Conservation (phyloP, 1,139 yeast genomes). For the Lodderomyces beijingensis region DNA sequence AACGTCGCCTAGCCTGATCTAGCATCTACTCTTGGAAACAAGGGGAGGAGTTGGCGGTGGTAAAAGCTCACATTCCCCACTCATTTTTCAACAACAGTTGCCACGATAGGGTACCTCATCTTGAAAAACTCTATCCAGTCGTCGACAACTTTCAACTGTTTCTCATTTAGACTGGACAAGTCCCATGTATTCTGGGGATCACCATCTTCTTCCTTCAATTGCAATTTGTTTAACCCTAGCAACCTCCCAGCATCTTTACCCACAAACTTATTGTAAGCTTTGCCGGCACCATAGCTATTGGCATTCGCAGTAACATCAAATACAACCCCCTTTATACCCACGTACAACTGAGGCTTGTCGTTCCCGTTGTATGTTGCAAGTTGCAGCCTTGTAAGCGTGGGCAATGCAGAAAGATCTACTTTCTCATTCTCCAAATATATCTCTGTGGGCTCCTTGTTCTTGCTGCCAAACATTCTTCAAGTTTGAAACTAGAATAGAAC, state of each 20-base stretch:
- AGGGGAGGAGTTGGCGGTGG: too few species aligned
- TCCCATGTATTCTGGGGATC: conserved; percentile 38
- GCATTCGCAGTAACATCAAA: conserved; percentile 70
- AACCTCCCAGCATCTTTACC: conserved; percentile 79
- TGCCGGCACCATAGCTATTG: conserved; percentile 72
- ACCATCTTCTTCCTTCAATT: conserved; percentile 10
- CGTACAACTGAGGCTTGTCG: conserved; percentile 44
- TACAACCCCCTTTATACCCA: conserved; percentile 70
- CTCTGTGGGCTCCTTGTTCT: conserved; percentile 16
- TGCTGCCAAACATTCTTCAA: conserved; percentile 9
- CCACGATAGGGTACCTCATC: conserved; percentile 44
- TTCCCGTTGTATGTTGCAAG: conserved; percentile 33
- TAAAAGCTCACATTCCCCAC: too few species aligned
- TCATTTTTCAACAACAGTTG: conserved; percentile 26
- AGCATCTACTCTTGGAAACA: too few species aligned
- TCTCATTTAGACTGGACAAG: conserved; percentile 43
- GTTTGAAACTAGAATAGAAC: too few species aligned
- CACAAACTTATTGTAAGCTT: conserved; percentile 65
- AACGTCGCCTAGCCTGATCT: too few species aligned
- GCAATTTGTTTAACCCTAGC: conserved; percentile 44
- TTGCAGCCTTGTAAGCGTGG: conserved; percentile 33
- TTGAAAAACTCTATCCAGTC: conserved; percentile 57
- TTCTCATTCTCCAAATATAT: conserved; percentile 19
- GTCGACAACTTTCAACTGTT: conserved; percentile 46
- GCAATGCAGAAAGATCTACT: conserved; percentile 24